phyloP scores from a whole-genome alignment of 2,329 filamentous ascomycete species.

The Tympanopsis confertula region DNA sequence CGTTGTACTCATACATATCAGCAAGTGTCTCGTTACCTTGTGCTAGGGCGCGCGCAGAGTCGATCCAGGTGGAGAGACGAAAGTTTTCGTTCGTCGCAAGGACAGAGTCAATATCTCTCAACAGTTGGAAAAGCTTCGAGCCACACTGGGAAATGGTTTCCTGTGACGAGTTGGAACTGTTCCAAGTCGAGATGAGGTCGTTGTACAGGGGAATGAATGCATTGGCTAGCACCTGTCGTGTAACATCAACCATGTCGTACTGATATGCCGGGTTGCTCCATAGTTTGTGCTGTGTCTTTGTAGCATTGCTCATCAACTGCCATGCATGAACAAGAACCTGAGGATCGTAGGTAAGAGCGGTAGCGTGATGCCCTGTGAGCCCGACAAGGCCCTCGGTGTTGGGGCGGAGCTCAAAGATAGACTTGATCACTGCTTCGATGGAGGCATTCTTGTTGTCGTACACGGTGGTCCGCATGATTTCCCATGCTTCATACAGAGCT shows the following conservation, averaged over 20 bases:
- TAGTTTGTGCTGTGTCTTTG: constrained; percentile 14
- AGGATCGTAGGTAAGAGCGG: constrained; percentile 27
- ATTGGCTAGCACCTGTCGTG: constrained; percentile 33
- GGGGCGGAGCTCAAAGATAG: constrained; percentile 31
- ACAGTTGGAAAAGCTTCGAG: constrained; percentile 16
- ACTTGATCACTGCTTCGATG: constrained; percentile 26
- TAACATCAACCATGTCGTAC: constrained; percentile 35
- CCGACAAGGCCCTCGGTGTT: constrained; percentile 24
- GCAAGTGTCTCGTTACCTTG: constrained; percentile 9
- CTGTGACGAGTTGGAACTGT: constrained; percentile 8
- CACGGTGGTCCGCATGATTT: constrained; percentile 27
- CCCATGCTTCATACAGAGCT: constrained; percentile 30
- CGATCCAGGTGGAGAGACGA: constrained; percentile 26
- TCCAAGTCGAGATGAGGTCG: constrained; percentile 20
- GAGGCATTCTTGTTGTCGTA: constrained; percentile 36
- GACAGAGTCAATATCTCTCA: constrained; percentile 24
- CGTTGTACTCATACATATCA: constrained; percentile 29
- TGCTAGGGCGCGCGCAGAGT: constrained; percentile 20
- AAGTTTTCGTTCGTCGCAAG: constrained; percentile 28
- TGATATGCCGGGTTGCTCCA: constrained; percentile 27
- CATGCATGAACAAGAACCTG: constrained; percentile 22
- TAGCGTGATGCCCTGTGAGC: constrained; percentile 26
- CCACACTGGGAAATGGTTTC: constrained; percentile 12
- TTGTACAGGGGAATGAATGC: constrained; percentile 26
- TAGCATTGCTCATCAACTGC: constrained; percentile 23